Evolutionary conservation across 441 rosid genomes (phyloP), one percentile per base, ranked within the genome.

Genomic region (Sinapis alba): DNA sequence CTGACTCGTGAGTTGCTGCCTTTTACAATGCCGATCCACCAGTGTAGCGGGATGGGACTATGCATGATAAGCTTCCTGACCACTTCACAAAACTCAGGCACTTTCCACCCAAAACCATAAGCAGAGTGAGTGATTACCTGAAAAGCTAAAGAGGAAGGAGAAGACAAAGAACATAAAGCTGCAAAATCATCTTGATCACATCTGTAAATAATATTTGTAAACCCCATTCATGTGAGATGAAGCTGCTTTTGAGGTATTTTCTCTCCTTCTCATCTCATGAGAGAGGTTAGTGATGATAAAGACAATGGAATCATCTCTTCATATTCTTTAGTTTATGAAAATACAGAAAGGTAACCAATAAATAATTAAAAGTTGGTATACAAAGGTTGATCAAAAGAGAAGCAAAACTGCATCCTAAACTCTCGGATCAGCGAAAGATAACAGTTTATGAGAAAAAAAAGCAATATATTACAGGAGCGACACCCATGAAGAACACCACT

Each of bases 41-140:
- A 74, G 83, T 79, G 56, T 75, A 30, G 59, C 82, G 90, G 99
- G 88, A 85, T 53, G 84, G 83, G 69, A 77, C 72, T 66, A 15
- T 71, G 41, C 83, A 86, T 76, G 89, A 78, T 75, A 74, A 63
- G 38, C 74, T 88, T 28, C 79, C 69, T 72, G 83, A 84, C 79
- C 85, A 68, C 86, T 87, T 77, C 80, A 83, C 62, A 83, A 79
- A 82, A 88, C 84, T 65, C 80, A 86, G 82, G 75, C 61, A 43
- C 89, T 72, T 82, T 68, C 77, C 84, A 81, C 80, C 82, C 84
- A 66, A 87, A 82, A 78, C 77, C 69, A 60, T 26, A 41, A 72
- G 69, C 77, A 60, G 18, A 26, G 74, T 69, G 58, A 62, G 24
- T 62, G 79, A 68, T 72, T 7, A 72, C 73, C 64, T 50, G 59